These are phyloP conservation scores for Phytophthora cryptogea DNA, from an alignment of 352 stramenopile species.

Conservation along the genomic window DNA sequence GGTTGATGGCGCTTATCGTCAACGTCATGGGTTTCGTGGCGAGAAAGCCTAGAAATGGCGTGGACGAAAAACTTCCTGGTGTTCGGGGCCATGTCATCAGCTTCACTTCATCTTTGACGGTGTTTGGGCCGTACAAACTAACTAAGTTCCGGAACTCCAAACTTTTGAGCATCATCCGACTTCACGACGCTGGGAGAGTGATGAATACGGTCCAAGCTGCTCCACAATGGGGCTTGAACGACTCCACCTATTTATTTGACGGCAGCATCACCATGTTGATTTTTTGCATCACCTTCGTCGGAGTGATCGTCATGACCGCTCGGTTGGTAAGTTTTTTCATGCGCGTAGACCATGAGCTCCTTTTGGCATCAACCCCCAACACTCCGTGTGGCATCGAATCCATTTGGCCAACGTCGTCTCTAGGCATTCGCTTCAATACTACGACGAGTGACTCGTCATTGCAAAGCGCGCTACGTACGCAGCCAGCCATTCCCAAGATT, in stretches of 20 bases:
- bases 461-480: background rate
- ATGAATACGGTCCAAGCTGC: constrained; percentile 6
- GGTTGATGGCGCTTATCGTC: constrained; percentile 43
- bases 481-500: constrained; percentile 2
- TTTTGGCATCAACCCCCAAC: constrained; percentile 9
- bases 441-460: background rate
- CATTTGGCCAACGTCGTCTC: constrained; percentile 24
- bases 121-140: constrained; percentile 37
- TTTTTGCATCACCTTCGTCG: constrained; percentile 10
- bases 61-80: constrained; percentile 26
- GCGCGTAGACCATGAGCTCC: background rate
- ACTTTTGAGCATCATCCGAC: background rate
- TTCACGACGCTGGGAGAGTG: background rate
- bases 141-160: constrained; percentile 11
- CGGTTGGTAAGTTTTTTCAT: constrained; percentile 2
- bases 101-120: constrained; percentile 36
- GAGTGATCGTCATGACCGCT: background rate
- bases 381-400: constrained; percentile 14
- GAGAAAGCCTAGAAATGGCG: constrained; percentile 5
- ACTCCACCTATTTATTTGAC: constrained; percentile 19
- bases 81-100: constrained; percentile 41
- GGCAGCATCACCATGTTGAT: constrained; percentile 21
- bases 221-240: constrained; percentile 16
- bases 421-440: constrained; percentile 27
- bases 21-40: constrained; percentile 27